phyloP scores from a whole-genome alignment of 1,284 basidiomycete genomes.

The Inonotus obliquus region DNA sequence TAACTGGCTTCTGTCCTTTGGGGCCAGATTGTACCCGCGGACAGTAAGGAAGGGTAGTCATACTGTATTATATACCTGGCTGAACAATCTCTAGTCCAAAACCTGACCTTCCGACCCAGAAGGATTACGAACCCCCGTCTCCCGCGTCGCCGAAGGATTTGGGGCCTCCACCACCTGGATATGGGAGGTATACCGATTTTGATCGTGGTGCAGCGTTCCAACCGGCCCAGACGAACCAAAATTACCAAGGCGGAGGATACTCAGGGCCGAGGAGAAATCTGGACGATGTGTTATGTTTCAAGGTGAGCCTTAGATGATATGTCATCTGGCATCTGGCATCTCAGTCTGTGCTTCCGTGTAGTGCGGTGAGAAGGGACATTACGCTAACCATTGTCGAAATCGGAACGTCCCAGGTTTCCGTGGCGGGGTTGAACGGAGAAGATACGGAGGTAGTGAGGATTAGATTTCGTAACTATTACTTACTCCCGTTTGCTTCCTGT shows the following conservation, averaged over 20 bases:
- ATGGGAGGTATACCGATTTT: constrained; percentile 80
- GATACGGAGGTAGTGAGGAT: constrained; percentile 15
- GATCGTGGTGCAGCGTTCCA: constrained; percentile 39
- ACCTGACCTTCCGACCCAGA: constrained; percentile 63
- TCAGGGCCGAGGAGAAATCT: constrained; percentile 62
- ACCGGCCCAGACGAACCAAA: constrained; percentile 25
- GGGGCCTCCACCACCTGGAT: constrained; percentile 89
- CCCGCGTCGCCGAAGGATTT: constrained; percentile 74
- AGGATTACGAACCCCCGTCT: constrained; percentile 76
- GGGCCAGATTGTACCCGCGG: constrained; percentile 88
- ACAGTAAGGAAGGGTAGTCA: constrained; percentile 71
- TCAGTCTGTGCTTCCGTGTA: constrained; percentile 26
- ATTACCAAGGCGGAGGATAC: constrained; percentile 24
- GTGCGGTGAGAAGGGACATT: constrained; percentile 90
- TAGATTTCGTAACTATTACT: not conserved
- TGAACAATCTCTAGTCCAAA: constrained; percentile 54
- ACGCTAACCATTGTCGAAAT: constrained; percentile 91
- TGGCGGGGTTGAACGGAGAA: constrained; percentile 55
- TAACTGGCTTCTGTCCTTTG: constrained; percentile 94
- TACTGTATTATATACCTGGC: not conserved
- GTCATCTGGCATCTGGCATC: constrained; percentile 15
- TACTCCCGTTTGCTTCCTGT: not conserved
- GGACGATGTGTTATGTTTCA: constrained; percentile 88
- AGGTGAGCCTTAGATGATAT: constrained; percentile 43
- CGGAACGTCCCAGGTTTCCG: constrained; percentile 78